Base-by-base conservation (phyloP, 768 basidiomycete genomes). In the Lentinus brumalis region DNA sequence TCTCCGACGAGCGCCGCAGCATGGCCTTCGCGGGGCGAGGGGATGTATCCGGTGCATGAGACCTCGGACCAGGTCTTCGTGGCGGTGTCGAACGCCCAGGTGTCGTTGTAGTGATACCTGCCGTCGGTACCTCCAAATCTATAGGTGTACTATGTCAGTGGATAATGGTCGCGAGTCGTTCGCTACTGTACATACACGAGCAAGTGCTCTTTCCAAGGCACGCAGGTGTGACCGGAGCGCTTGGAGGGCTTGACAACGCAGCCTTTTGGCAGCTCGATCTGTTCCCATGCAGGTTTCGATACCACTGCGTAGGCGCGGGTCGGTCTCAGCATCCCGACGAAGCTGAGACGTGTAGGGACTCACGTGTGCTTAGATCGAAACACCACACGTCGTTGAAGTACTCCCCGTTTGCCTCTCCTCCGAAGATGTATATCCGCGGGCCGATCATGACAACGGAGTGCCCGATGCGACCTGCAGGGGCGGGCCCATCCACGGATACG, bases 41-140 rank as follows among this genome's bases (percentile, higher is more conserved):
- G 96, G 56, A 96, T 94, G 70, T 89, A 96, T 1, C 96, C 96
- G 60, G 94, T 94, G 73, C 93, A 96, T 21, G 88, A 84, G 31
- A 98, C 78, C 71, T 98, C 95, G 10, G 87, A 82, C 96, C 96
- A 98, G 51, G 74, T 83, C 53, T 82, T 80, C 0, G 91, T 88
- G 38, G 79, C 78, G 53, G 93, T 75, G 71, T 95, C 92, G 74
- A 91, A 98, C 3, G 86, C 81, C 96, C 96, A 98, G 9, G 93
- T 96, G 72, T 98, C 96, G 74, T 97, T 98, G 77, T 98, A 98
- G 71, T 97, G 96, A 74, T 89, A 97, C 72, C 88, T 85, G n/a
- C 94, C 94, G 71, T 98, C 96, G n/a, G 96, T 98, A 50, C 96
- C 96, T 35, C 96, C 96, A 67, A 98, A 98, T 42, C 91, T 94